These are phyloP conservation scores for Rehmannia glutinosa DNA, from an alignment of 257 asterid genomes.

Conservation along the genomic window DNA sequence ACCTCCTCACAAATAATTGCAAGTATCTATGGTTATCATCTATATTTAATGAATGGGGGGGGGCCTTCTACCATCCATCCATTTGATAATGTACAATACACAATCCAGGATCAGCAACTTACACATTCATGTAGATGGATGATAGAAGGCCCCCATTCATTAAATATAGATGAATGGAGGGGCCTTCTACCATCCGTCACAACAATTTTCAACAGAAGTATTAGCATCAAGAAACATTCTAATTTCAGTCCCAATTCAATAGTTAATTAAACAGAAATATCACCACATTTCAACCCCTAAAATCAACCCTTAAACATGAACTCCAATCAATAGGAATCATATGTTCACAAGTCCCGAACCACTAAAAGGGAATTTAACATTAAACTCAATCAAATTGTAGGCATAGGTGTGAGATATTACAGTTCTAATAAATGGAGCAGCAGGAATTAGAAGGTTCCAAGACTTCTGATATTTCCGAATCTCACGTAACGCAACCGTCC, in stretches of 20 bases:
- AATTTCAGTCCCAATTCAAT: background rate
- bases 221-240: too few relatives aligned
- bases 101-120: too few relatives aligned
- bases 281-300: background rate
- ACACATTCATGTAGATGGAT: too few relatives aligned
- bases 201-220: too few relatives aligned
- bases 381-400: background rate
- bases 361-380: background rate
- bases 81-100: too few relatives aligned
- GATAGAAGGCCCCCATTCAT: too few relatives aligned
- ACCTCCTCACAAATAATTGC: too few relatives aligned
- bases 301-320: background rate
- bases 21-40: too few relatives aligned
- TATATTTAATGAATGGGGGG: too few relatives aligned
- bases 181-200: too few relatives aligned
- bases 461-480: conserved; percentile 62
- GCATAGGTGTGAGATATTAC: conserved; percentile 27
- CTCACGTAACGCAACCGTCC: conserved; percentile 64
- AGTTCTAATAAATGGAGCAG: conserved; percentile 63
- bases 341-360: background rate
- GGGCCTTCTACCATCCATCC: too few relatives aligned
- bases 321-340: conserved; percentile 7
- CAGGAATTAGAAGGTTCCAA: conserved; percentile 52
- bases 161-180: too few relatives aligned
- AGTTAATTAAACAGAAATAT: background rate